phyloP scores from a whole-genome alignment of 164 flowering plant species.

The Macadamia tetraphylla region DNA sequence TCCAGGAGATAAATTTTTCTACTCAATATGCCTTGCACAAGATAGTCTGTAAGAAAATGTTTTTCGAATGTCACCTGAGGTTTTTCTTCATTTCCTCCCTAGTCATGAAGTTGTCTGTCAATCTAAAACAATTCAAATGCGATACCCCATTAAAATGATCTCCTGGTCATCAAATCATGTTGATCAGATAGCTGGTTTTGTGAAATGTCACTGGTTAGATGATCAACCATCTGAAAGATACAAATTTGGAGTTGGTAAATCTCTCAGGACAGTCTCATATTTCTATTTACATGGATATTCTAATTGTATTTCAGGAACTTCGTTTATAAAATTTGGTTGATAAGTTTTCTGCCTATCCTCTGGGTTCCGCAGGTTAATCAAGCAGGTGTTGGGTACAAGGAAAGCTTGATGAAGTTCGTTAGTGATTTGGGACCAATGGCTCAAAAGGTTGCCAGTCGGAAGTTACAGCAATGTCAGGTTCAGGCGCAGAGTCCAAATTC shows the following conservation, averaged over 20 bases:
- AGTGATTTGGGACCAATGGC: conserved; percentile 64
- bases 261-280: too few relatives aligned
- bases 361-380: conserved; percentile 32
- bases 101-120: not conserved
- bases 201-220: not conserved
- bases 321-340: not conserved
- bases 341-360: not conserved
- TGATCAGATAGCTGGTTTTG: not conserved
- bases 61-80: not conserved
- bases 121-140: not conserved
- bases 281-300: too few relatives aligned
- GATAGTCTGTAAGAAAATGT: not conserved
- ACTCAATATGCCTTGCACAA: not conserved
- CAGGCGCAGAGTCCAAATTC: not conserved
- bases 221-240: not conserved
- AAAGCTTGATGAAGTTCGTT: conserved; percentile 51
- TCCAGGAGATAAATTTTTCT: not conserved
- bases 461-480: conserved; percentile 21
- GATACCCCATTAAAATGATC: not conserved
- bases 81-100: not conserved
- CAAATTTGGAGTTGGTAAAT: too few relatives aligned
- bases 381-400: conserved; percentile 30
- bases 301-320: not conserved
- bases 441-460: conserved; percentile 41
- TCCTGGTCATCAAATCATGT: not conserved